phyloP scores from a whole-genome alignment of 306 rosid genomes.

The Acmispon strigosus region DNA sequence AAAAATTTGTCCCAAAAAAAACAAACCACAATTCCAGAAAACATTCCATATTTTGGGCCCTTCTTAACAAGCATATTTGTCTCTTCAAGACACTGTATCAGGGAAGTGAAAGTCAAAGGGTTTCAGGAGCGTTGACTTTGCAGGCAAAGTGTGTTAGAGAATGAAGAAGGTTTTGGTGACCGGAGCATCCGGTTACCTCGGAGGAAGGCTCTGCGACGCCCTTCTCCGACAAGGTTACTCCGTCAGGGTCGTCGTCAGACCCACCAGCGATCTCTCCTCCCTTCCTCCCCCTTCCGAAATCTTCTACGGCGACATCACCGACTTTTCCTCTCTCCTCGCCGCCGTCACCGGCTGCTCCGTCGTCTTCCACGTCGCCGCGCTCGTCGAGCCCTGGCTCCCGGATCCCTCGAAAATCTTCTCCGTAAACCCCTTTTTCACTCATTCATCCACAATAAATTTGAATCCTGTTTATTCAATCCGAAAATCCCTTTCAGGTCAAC shows the following conservation, averaged over 20 bases:
- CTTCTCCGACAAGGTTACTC: constrained; percentile 54
- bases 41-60: no score
- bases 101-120: no score
- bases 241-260: constrained; percentile 66
- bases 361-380: constrained; percentile 84
- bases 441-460: background rate
- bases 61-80: no score
- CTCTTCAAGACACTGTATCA: no score
- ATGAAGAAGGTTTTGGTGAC: constrained; percentile 64
- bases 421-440: constrained; percentile 25
- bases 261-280: constrained; percentile 69
- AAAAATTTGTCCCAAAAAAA: no score
- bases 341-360: constrained; percentile 68
- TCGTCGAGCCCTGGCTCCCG: constrained; percentile 98
- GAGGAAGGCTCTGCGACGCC: constrained; percentile 66
- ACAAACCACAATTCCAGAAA: no score
- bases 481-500: constrained; percentile 47
- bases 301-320: constrained; percentile 71
- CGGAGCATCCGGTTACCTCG: constrained; percentile 86
- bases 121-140: background rate
- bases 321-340: constrained; percentile 56
- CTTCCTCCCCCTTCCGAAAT: constrained; percentile 58
- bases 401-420: constrained; percentile 66
- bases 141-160: background rate
- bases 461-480: background rate